Evolutionary conservation across 768 basidiomycete species (phyloP), one percentile per base, ranked within the genome.

Genomic region (Sarcomyxa edulis): DNA sequence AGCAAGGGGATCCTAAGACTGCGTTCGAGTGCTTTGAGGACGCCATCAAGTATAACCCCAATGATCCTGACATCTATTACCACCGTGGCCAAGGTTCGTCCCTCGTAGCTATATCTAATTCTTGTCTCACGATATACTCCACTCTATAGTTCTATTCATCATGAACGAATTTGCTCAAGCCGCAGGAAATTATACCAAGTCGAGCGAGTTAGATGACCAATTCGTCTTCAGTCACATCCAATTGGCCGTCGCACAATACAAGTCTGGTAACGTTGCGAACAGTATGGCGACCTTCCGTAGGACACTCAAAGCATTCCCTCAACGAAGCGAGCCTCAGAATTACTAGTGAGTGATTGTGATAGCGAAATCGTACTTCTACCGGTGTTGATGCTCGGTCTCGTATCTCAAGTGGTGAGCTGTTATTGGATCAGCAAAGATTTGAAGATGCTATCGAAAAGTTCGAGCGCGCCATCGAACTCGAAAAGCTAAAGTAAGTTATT

Each of bases 151-250:
- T 26, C 71, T 88, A 58, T 99, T 98, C 67, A 95, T 98, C 58
- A 88, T 93, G 72, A 84, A 82, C 59, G 83, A 96, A 47, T 97
- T 84, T 58, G 65, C 66, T 3, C 72, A 84, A 32, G 96, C 96
- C 0, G 85, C 92, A 12, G 76, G 80, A 51, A 89, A 98, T 63
- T 99, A 98, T 69, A 80, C 74, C 18, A 84, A 89, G 58, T 94
- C 92, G 9, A 85, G 81, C n/a, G 71, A 78, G 42, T 71, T 98
- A 25, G 96, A 99, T 53, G 72, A 81, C 39, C 52, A 68, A 23
- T 99, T 98, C 53, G 92, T 98, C 45, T 99, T 97, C 71, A 88
- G 84, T 45, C 96, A 98, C 51, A 95, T 99, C 44, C 95, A 99
- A 55, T 75, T 91, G 37, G 96, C 95, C 1, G 96, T 98, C 16